phyloP scores from a whole-genome alignment of 768 basidiomycete species.

The Boletus sp. region DNA sequence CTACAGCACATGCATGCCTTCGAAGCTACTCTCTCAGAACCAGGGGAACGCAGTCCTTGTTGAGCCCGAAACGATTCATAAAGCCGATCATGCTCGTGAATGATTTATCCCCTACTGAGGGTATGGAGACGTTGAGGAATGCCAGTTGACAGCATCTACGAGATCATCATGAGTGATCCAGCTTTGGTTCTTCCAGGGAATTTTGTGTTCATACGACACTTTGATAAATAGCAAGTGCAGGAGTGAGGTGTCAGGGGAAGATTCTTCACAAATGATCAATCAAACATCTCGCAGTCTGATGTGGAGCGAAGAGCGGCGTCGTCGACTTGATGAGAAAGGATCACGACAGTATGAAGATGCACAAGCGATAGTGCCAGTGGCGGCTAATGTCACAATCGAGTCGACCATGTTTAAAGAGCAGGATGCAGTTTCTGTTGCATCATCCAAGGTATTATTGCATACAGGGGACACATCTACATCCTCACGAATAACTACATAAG shows the following conservation, averaged over 20 bases:
- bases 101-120: too few relatives aligned
- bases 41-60: too few relatives aligned
- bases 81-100: too few relatives aligned
- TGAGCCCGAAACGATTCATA: too few relatives aligned
- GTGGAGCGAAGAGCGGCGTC: background rate
- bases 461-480: background rate
- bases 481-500: background rate
- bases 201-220: background rate
- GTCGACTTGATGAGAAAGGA: background rate
- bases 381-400: background rate
- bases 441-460: background rate
- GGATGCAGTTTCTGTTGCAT: background rate
- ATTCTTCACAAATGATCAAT: background rate
- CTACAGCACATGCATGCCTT: too few relatives aligned
- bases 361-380: background rate
- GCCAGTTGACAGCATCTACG: background rate
- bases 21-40: too few relatives aligned
- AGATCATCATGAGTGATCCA: constrained; percentile 1
- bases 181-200: background rate
- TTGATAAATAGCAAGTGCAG: background rate
- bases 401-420: background rate
- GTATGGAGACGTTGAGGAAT: background rate
- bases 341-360: background rate
- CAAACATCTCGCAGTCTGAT: background rate
- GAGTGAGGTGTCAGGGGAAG: background rate